Evolutionary conservation across 2,329 filamentous ascomycete species (phyloP).

Genomic region (Nothophaeocryptopus gaeumannii): DNA sequence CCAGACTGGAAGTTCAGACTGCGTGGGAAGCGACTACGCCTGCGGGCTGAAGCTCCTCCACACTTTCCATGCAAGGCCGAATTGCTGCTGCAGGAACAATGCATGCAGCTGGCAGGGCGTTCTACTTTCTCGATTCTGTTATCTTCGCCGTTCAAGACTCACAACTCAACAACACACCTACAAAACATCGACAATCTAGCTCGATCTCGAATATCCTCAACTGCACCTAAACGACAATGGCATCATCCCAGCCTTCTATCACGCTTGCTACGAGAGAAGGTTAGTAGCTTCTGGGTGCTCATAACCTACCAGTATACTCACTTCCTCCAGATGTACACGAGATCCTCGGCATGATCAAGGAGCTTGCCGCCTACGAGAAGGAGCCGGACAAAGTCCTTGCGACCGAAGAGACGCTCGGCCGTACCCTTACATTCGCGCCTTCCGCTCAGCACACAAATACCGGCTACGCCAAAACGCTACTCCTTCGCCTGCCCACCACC

Average conservation of each 20-base stretch:
- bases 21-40: too few species aligned
- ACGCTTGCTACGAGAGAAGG: slow-evolving; percentile 57
- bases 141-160: not conserved
- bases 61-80: too few species aligned
- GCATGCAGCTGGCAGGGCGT: too few species aligned
- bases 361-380: slow-evolving; percentile 85
- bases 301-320: slow-evolving; percentile 1
- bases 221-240: not conserved
- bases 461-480: slow-evolving; percentile 71
- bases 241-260: slow-evolving; percentile 38
- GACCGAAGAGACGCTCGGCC: slow-evolving; percentile 67
- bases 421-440: slow-evolving; percentile 75
- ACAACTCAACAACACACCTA: not conserved
- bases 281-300: slow-evolving; percentile 1
- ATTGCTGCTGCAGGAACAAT: too few species aligned
- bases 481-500: slow-evolving; percentile 48
- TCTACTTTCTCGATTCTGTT: too few species aligned
- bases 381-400: slow-evolving; percentile 71
- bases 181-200: slow-evolving; percentile 41
- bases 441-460: slow-evolving; percentile 39
- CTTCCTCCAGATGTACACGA: slow-evolving; percentile 64
- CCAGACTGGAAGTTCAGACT: too few species aligned
- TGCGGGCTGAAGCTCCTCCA: too few species aligned
- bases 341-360: slow-evolving; percentile 80
- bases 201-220: not conserved